Evolutionary conservation across 129 eudicot species (phyloP).

Genomic region (sunflower (Helianthus annuus)): DNA sequence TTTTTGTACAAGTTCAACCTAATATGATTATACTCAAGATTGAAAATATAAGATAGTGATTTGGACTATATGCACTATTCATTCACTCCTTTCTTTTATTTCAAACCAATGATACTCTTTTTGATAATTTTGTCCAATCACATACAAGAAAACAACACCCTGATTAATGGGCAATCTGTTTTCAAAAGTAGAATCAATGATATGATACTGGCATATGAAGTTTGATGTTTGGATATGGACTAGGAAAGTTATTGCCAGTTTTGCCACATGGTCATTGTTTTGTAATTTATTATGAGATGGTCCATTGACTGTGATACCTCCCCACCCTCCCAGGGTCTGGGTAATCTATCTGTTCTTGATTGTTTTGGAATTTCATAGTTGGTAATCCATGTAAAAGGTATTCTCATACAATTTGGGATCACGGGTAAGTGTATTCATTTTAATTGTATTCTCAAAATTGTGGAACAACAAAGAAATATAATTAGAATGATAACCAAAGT

Average conservation of each 20-base stretch:
- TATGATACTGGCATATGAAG: neutral
- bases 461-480: no score
- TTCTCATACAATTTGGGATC: no score
- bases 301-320: slow-evolving; percentile 6
- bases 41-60: slow-evolving; percentile 20
- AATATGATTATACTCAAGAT: slow-evolving; percentile 5
- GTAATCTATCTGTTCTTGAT: neutral
- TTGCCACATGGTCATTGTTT: neutral
- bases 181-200: slow-evolving; percentile 7
- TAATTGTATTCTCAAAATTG: no score
- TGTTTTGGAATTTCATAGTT: neutral
- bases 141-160: slow-evolving; percentile 24
- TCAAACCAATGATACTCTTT: slow-evolving; percentile 5
- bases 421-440: no score
- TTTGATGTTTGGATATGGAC: no score
- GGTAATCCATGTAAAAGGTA: neutral
- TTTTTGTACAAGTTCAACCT: slow-evolving; percentile 5
- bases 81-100: slow-evolving; percentile 3
- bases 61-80: slow-evolving; percentile 16
- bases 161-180: neutral
- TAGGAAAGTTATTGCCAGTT: no score
- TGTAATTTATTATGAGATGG: neutral
- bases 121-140: slow-evolving; percentile 27
- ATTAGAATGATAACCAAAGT: no score
- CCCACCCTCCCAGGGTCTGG: neutral